phyloP scores from a whole-genome alignment of 768 basidiomycete species.

The Lentinula sp. region DNA sequence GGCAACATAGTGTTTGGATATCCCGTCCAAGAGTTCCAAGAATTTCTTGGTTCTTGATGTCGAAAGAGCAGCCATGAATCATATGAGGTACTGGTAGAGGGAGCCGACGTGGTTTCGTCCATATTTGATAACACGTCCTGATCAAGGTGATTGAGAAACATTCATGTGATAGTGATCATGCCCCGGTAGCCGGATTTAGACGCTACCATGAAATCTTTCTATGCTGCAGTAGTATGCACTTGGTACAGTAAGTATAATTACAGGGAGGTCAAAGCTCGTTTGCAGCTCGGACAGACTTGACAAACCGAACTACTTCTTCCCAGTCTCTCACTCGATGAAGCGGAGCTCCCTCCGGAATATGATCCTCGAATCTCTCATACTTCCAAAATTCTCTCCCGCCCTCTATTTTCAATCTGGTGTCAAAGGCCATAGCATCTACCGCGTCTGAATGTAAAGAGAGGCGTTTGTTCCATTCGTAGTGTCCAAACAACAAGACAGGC shows the following conservation, averaged over 20 bases:
- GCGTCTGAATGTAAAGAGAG: slow-evolving; percentile 39
- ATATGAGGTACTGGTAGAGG: background rate
- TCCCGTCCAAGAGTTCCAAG: slow-evolving; percentile 24
- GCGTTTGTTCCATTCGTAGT: slow-evolving; percentile 72
- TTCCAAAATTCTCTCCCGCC: slow-evolving; percentile 53
- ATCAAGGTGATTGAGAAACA: background rate
- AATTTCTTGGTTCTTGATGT: slow-evolving; percentile 28
- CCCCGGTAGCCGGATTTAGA: background rate
- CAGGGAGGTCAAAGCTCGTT: slow-evolving; percentile 13
- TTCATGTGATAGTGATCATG: background rate
- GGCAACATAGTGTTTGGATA: slow-evolving; percentile 47
- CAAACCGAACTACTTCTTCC: slow-evolving; percentile 49
- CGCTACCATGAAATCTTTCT: too few species aligned
- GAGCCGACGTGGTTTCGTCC: background rate
- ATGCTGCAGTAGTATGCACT: background rate
- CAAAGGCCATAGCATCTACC: slow-evolving; percentile 48
- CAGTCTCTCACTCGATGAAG: slow-evolving; percentile 57
- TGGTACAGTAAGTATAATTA: background rate
- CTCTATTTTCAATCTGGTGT: slow-evolving; percentile 38
- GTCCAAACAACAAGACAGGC: slow-evolving; percentile 66
- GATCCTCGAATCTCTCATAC: slow-evolving; percentile 30
- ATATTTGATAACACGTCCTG: background rate
- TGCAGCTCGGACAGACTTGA: slow-evolving; percentile 25
- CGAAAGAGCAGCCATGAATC: slow-evolving; percentile 25
- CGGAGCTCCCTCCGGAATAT: slow-evolving; percentile 41